Evolutionary conservation across 129 eudicot species (phyloP), one percentile per base, ranked within the genome.

Genomic region (Lonicera japonica): DNA sequence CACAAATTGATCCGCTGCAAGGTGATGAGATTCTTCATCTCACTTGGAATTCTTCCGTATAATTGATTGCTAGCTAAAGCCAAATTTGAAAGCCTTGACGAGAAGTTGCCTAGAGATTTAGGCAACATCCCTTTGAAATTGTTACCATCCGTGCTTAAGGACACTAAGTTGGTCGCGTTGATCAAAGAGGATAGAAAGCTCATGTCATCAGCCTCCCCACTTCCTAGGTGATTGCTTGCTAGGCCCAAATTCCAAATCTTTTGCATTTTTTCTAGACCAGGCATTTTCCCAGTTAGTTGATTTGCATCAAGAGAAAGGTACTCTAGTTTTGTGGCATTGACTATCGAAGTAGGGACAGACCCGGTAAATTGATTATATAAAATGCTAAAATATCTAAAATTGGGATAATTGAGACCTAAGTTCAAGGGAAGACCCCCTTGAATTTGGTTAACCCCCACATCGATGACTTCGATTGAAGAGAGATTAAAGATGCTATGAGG

Each of bases 371-470:
- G 58, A 13, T 69, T 69, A 1, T 12, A 4, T 0, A 62, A 21
- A 62, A 70, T 40, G 23, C 38, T 54, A 4, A 74, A 8, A 6
- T 0, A 0, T 25, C 4, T 4, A 0, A 74, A 51, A 7, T 63
- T 21, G 2, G 68, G 69, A 25, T 61, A 34, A 13, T 7, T 67
- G 24, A 29, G 40, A 13, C 51, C 58, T 8, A 74, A 11, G 25
- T 74, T 70, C 14, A 50, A 5, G 19, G 79, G 79, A 5, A 74
- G 65, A 18, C 16, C 47, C 57, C 79, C 74, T n/a, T 45, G 38
- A 22, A 74, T 39, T 51, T 54, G 46, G 61, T 74, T 74, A 4
- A 1, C 47, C 0, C 8, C 9, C 25, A 67, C 53, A 2, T 38
- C 65, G 21, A 46, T 1, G n/a, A n/a, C n/a, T n/a, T n/a, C n/a